Evolutionary conservation across 257 asterid genomes (phyloP), one percentile per base, ranked within the genome.

Genomic region (Ilex aquifolium): DNA sequence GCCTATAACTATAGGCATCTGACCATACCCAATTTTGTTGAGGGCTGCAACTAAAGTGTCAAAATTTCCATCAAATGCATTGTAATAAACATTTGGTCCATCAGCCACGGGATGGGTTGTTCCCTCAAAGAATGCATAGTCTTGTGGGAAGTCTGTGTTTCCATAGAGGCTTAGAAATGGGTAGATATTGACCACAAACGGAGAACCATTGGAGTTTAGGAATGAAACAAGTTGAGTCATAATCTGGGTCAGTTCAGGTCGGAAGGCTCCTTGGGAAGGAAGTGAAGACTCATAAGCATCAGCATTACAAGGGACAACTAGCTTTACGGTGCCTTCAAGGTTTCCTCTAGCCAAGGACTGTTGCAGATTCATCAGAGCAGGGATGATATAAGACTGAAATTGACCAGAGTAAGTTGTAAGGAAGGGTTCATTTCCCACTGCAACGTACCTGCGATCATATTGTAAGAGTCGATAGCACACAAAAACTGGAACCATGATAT

Each of bases 241-340:
- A 30, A 82, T 86, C 57, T 76, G 88, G 39, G 81, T 69, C 30
- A 92, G 81, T 40, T 92, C 98, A 0, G 95, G 82, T 21, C 98
- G 85, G 77, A 92, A 92, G 57, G 85, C 69, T 67, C 98, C 98
- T 72, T 87, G 93, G 40, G 98, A 92, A 13, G 98, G 98, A 55
- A 92, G 75, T 69, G 79, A 36, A 65, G 97, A 79, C 81, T 80
- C 93, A 13, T 92, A 92, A 53, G 95, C 98, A 79, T 92, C 98
- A 7, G 98, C 98, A 64, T 92, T 92, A 89, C 98, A 92, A 2
- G 98, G 98, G 31, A 92, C 97, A 16, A 92, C 93, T 54, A 92
- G 83, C 83, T 87, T 92, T 7, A 89, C 79, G 21, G 11, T 42
- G 72, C 90, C 84, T 1, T 83, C 95, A 71, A 92, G 95, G 75